Evolutionary conservation across 1,284 basidiomycete species (phyloP), one percentile per base, ranked within the genome.

Genomic region (Pseudozyma flocculosa): DNA sequence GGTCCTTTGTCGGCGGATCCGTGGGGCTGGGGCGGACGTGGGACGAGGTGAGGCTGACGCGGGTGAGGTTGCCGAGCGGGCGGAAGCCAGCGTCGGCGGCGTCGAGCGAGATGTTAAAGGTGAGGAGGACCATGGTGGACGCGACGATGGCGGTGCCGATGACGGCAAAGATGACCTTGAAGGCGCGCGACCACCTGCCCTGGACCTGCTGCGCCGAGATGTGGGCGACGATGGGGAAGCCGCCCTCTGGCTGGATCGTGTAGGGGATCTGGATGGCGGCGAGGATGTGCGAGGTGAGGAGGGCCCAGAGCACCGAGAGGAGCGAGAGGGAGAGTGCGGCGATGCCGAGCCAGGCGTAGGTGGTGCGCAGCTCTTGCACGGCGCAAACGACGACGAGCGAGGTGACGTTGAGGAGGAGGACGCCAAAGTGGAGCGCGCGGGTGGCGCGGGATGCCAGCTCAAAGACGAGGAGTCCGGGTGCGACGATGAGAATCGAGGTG

Each of bases 391-490:
- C 48, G 26, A 60, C 48, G 14, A 45, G 50, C n/a, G 58, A 54
- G 24, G 40, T 45, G 19, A 60, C 18, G 23, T 53, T 54, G 44
- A 46, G 55, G 40, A 50, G 47, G 19, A 67, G 51, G 21, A 59
- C 55, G 30, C 57, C 52, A 30, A 56, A 53, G 24, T 70, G 65
- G 38, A 68, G 56, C 10, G 61, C 45, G 42, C 56, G 54, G 39
- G 68, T 70, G 14, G 60, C 50, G 18, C 55, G 55, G 3, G 61
- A 60, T 10, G 60, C 61, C 13, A 70, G 56, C 52, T 70, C 68
- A 40, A 70, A 68, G 53, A 68, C 64, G 45, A 68, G 48, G 18
- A 71, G 41, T 3, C 61, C 56, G 1, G 66, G 66, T 1, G 43
- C 60, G 3, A 69, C 48, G 50, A 68, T 56, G 34, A 61, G 53